Base-by-base conservation (phyloP, 75 land plant genomes). In the Adiantum capillusveneris region DNA sequence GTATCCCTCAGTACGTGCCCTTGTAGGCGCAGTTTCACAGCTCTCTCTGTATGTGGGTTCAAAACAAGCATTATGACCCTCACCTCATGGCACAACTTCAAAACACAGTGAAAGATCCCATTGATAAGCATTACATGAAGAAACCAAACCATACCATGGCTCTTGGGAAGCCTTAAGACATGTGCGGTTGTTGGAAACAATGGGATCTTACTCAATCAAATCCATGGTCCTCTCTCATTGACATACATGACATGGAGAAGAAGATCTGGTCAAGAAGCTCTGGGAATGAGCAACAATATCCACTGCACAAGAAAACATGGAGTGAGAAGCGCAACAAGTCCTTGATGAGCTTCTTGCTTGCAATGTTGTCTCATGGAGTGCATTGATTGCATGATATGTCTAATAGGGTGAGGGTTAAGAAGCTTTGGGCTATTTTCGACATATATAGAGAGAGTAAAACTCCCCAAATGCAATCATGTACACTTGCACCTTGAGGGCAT, bases 81-180 rank as follows among this genome's bases (percentile, higher is more conserved):
- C 71, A 68, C 21, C 54, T 81, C 0, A 87, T 87, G 87, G 43
- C 43, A 1, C 76, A 75, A 16, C 63, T 86, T 41, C 31, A 60
- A 0, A 54, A 34, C 19, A 42, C 66, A 9, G 53, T 80, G 14
- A 81, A 76, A 57, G 31, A 21, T 24, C 77, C 75, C 1, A 31
- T 85, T 11, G 88, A 84, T 56, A 20, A 50, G 30, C 63, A 62
- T 48, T 71, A 50, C 54, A 17, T n/a, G 21, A 6, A 34, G 26
- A 18, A 19, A 22, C 25, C 29, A 18, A 9, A 1, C 6, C 37
- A 34, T 34, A 34, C 37, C 11, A 14, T 26, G 9, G 54, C 11
- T 3, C 36, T 55, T 12, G 46, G 34, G 12, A 29, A 44, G 18
- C 41, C 51, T 25, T 81, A 27, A 59, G 62, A 25, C 42, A 24